These are phyloP conservation scores for Diplotaxis tenuifolia DNA, from an alignment of 345 rosid genomes.

Conservation along the genomic window DNA sequence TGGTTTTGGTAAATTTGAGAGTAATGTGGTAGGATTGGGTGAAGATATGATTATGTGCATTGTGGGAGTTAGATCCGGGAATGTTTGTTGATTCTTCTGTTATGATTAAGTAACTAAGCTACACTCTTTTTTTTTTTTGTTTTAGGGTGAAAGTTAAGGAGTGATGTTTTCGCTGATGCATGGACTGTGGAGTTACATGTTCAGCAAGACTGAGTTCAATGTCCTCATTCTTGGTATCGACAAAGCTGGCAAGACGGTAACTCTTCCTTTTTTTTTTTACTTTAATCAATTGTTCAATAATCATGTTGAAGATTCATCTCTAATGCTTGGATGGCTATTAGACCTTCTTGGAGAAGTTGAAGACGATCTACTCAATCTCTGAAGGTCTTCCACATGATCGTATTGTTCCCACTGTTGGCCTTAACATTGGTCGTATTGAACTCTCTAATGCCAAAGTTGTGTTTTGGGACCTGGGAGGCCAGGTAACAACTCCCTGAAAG, in stretches of 20 bases:
- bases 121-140: background rate
- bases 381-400: conserved; percentile 98
- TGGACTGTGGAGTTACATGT: conserved; percentile 84
- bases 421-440: conserved; percentile 90
- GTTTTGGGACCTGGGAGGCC: conserved; percentile 99
- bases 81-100: conserved; percentile 7
- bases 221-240: conserved; percentile 97
- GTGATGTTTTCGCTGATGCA: conserved; percentile 96
- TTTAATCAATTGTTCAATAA: background rate
- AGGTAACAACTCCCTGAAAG: conserved; percentile 47
- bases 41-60: conserved; percentile 13
- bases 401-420: conserved; percentile 98
- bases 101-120: background rate
- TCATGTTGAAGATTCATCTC: background rate
- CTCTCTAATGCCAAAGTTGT: conserved; percentile 77
- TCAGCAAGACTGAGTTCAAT: conserved; percentile 86
- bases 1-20: conserved; percentile 1
- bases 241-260: conserved; percentile 96
- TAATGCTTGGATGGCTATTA: conserved; percentile 27
- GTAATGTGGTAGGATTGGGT: background rate
- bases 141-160: background rate
- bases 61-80: background rate
- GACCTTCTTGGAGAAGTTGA: conserved; percentile 95
- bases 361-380: conserved; percentile 67
- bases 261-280: background rate